Conservation (phyloP, 352 stramenopile species). For the Lagenidium giganteum region DNA sequence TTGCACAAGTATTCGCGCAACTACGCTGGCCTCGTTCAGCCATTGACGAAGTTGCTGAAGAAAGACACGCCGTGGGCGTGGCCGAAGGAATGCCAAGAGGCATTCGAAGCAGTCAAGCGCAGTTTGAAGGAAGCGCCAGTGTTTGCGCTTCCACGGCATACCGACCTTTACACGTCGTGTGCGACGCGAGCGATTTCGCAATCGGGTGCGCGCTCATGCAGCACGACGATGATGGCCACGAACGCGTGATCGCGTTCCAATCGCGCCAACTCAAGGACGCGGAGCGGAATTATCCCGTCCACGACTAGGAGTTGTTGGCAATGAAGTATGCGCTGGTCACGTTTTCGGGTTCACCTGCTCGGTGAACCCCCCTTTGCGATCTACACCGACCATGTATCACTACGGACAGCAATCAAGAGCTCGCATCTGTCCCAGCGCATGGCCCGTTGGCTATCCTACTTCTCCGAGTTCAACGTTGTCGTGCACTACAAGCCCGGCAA, state of each 20-base stretch:
- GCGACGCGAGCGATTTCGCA: slow-evolving; percentile 1
- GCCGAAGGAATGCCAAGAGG: background rate
- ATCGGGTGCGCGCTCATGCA: slow-evolving; percentile 13
- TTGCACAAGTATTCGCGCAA: background rate
- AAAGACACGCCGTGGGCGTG: background rate
- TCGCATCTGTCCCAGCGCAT: slow-evolving; percentile 9
- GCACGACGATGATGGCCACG: background rate
- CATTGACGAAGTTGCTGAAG: background rate
- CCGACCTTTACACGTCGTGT: background rate
- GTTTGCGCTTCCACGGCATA: background rate
- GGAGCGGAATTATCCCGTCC: slow-evolving; percentile 15
- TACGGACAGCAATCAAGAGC: slow-evolving; percentile 2
- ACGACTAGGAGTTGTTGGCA: slow-evolving; percentile 14
- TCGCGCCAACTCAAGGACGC: slow-evolving; percentile 7
- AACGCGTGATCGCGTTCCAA: slow-evolving; percentile 14
- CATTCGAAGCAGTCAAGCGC: slow-evolving; percentile 5
- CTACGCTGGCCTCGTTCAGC: background rate
- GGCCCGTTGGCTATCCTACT: slow-evolving; percentile 17
- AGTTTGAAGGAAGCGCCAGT: slow-evolving; percentile 4
- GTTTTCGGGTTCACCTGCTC: no score
- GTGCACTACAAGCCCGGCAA: slow-evolving; percentile 19
- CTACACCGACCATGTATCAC: slow-evolving; percentile 16
- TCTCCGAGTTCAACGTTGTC: slow-evolving; percentile 18
- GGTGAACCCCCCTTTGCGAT: slow-evolving; percentile 6
- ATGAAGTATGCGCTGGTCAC: no score